Conservation (phyloP, 805 yeast species). For the Metschnikowia baotianmanensis region DNA sequence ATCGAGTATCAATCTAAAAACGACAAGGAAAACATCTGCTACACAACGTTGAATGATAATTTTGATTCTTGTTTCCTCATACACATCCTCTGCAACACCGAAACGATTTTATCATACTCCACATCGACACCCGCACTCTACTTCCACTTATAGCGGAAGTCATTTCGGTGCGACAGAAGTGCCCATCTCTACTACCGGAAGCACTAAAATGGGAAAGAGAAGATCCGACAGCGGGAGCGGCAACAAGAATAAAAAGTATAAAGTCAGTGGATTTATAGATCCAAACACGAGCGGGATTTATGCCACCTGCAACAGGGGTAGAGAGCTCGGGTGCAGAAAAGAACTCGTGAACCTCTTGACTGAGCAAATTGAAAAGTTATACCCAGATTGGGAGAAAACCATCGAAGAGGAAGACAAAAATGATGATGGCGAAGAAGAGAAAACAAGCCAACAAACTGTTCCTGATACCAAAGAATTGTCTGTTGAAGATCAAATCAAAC, state of each 20-base stretch:
- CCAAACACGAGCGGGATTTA: conserved; percentile 86
- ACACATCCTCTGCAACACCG: too few species aligned
- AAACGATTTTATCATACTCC: too few species aligned
- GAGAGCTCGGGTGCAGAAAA: conserved; percentile 73
- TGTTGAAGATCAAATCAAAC: conserved; percentile 72
- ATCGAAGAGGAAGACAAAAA: conserved; percentile 14
- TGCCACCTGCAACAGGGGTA: conserved; percentile 82
- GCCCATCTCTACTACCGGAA: background rate
- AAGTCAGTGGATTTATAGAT: conserved; percentile 58
- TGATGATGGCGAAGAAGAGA: conserved; percentile 30
- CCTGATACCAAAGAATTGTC: conserved; percentile 38
- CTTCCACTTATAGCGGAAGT: too few species aligned
- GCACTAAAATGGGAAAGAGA: conserved; percentile 19
- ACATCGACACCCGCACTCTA: too few species aligned
- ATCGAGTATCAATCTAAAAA: too few species aligned
- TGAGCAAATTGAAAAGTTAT: conserved; percentile 37
- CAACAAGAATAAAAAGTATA: conserved; percentile 41
- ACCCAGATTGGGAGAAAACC: conserved; percentile 22
- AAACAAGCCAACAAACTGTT: background rate
- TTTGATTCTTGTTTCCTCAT: too few species aligned
- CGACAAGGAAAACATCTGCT: too few species aligned
- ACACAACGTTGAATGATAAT: too few species aligned
- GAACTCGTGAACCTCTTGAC: conserved; percentile 62
- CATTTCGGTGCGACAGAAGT: conserved; percentile 2
- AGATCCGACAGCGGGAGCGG: conserved; percentile 25